Evolutionary conservation across 768 basidiomycete species (phyloP).

Genomic region (Favolaschia claudopus): DNA sequence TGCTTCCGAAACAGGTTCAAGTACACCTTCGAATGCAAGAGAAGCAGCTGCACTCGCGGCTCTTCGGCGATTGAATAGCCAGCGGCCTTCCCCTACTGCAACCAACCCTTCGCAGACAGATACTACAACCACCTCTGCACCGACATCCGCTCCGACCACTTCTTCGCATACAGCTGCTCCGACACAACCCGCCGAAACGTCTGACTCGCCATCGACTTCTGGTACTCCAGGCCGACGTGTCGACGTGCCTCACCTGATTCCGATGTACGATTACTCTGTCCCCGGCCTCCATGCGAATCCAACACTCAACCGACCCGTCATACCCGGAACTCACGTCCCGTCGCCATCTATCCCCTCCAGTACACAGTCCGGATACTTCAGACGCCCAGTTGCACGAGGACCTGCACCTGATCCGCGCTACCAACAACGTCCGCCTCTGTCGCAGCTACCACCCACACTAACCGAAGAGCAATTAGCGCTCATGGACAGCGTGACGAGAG

Average conservation of each 20-base stretch:
- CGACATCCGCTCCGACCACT: constrained; percentile 1
- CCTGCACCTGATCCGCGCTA: constrained; percentile 16
- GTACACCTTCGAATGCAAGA: constrained; percentile 41
- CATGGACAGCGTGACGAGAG: constrained; percentile 74
- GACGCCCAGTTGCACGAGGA: constrained; percentile 17
- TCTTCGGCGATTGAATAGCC: constrained; percentile 53
- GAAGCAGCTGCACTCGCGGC: constrained; percentile 76
- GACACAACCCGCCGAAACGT: not conserved
- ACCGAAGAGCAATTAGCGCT: constrained; percentile 69
- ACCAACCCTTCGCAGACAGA: constrained; percentile 2
- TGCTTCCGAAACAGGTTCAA: constrained; percentile 19
- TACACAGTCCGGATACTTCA: constrained; percentile 1
- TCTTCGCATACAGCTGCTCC: constrained; percentile 13
- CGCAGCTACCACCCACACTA: constrained; percentile 54
- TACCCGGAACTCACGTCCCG: not conserved
- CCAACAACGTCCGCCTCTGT: constrained; percentile 23
- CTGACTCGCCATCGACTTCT: constrained; percentile 3
- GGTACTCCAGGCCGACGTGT: constrained; percentile 8
- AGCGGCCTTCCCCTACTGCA: constrained; percentile 16
- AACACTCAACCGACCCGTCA: constrained; percentile 3
- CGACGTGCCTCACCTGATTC: constrained; percentile 40
- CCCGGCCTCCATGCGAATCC: constrained; percentile 21
- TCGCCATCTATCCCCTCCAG: not conserved
- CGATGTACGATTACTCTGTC: constrained; percentile 37
- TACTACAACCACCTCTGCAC: not conserved